Base-by-base conservation (phyloP, 768 basidiomycete genomes). In the Hypholoma sublateritium region DNA sequence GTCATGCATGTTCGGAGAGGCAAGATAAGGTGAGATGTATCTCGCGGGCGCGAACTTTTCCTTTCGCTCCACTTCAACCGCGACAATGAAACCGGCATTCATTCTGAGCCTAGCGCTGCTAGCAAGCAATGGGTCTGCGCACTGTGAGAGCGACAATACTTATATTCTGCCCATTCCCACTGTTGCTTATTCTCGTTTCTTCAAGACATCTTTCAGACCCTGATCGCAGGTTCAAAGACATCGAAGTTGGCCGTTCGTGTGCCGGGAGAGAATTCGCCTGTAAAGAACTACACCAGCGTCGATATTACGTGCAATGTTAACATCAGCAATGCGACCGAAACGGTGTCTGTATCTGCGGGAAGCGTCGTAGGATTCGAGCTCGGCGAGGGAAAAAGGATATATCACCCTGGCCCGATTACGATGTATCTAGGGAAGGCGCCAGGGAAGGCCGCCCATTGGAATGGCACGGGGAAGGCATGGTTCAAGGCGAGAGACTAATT, bases 391-490 rank as follows among this genome's bases (percentile, higher is more conserved):
- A 71, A 71, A 57, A 69, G 68, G 5, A 39, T 77, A 19, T 77
- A 76, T 64, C 76, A 77, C 59, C 67, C 63, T 28, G 76, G 76
- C 6, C 75, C 76, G 4, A 74, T 72, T 42, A 70, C 76, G 8
- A 74, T 77, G 50, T 77, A 76, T 60, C 69, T 82, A 54, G 80
- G 79, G 24, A 72, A 77, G 62, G 79, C 77, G 13, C 77, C 80
- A 3, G 53, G 63, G 0, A 66, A 70, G 16, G 79, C 65, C 37
- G 67, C 70, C 4, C 59, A 58, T 44, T 80, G 77, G 73, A 75
- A 78, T 39, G 80, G 80, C 25, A 70, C 69, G 53, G 80, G 80
- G 36, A 53, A 65, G 19, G 70, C 73, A 46, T 82, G 80, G 80
- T 81, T 81, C 62, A 79, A 80, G 76, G 77, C 79, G 50, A 8